Evolutionary conservation across 352 stramenopile genomes (phyloP), one percentile per base, ranked within the genome.

Genomic region (Phytophthora pluvialis): DNA sequence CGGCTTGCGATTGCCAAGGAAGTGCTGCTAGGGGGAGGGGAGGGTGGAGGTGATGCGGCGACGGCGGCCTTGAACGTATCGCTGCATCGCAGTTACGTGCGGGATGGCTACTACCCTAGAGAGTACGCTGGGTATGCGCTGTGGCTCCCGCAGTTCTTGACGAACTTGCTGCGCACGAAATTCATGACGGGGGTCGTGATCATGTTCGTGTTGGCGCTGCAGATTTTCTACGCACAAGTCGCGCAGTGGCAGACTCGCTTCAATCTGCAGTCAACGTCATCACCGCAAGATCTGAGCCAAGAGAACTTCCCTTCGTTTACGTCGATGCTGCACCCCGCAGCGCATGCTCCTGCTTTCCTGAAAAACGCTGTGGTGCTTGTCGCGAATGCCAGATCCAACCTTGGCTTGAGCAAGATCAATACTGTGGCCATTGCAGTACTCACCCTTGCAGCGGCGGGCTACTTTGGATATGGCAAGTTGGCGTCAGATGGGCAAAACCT

Each of bases 211-310:
- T 44, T 95, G 51, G 67, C 72, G 16, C 53, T 93, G 25, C 81
- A 90, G 38, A 86, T 94, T 49, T 74, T 93, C 38, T 74, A 71
- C 44, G 61, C 83, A 9, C 83, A 93, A 67, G 47, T 95, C 8
- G 63, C 78, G 0, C 70, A 80, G 36, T 95, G 83, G 85, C 87
- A 95, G 64, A 72, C 49, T 9, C 72, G 78, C 26, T 93, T 93
- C 46, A 73, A 79, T 21, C 53, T 88, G 10, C 72, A 83, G 21
- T 64, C 67, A n/a, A 60, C 60, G n/a, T 31, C 45, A 44, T 64
- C 49, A 8, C 15, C 40, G 48, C 40, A 62, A 66, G 67, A 63
- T 61, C 67, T 57, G 0, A 66, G 38, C n/a, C 60, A 69, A 39
- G 70, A 78, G 8, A 75, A 63, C 39, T 78, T 90, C 43, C 79